Conservation (phyloP, 192 early-diverging fungal genomes). For the Umbelopsis vinacea region DNA sequence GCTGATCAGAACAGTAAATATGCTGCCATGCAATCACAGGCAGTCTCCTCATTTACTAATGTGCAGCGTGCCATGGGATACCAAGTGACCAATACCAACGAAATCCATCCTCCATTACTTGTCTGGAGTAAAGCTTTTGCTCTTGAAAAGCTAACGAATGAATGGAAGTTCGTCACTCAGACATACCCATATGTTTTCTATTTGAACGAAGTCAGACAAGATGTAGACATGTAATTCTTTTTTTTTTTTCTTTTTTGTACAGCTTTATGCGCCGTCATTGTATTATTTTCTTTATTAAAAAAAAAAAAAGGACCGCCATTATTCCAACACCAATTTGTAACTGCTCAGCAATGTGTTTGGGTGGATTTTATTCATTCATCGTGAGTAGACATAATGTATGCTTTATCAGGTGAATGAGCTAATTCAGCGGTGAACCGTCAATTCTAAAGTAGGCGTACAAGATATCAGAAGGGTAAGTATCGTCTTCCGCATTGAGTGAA, state of each 20-base stretch:
- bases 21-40: constrained; percentile 19
- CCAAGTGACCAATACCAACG: constrained; percentile 18
- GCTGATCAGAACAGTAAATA: not conserved
- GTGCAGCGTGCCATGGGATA: constrained; percentile 30
- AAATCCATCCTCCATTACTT: constrained; percentile 4
- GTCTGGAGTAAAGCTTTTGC: constrained; percentile 28
- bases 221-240: constrained; percentile 10
- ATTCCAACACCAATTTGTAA: not conserved
- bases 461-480: constrained; percentile 1
- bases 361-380: not conserved
- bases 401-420: not conserved
- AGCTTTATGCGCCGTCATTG: not conserved
- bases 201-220: not conserved
- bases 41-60: constrained; percentile 15
- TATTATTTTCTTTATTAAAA: not conserved
- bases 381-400: not conserved
- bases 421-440: not conserved
- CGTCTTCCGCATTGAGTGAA: not conserved
- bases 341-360: not conserved
- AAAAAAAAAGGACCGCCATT: not conserved
- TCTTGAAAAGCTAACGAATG: constrained; percentile 3
- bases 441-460: not conserved
- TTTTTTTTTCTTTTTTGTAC: not conserved
- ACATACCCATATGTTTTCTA: constrained; percentile 19
- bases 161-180: constrained; percentile 29